Base-by-base conservation (phyloP, 2,329 filamentous ascomycete species). In the Aspergillus arachidicola region DNA sequence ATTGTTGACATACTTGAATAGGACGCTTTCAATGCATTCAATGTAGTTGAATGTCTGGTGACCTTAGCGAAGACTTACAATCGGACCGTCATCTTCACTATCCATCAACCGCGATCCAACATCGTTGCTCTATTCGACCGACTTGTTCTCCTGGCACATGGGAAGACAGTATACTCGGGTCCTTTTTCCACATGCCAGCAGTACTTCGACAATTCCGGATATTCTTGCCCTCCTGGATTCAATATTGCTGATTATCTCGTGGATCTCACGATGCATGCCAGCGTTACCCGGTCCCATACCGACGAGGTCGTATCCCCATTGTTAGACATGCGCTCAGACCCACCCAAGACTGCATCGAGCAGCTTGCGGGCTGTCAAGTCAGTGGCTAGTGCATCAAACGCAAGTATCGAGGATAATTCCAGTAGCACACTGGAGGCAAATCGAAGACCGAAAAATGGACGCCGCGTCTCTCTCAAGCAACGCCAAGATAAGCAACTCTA, bases 211-310 rank as follows among this genome's bases (percentile, higher is more conserved):
- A 86, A 88, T 54, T 89, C 97, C 65, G 96, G 95, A 50, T 99
- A 97, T 76, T 84, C 91, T 56, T 99, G 96, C 73, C 95, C 95
- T 12, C 91, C 94, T 28, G 96, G 96, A 2, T 99, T 98, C 85
- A 99, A 99, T 73, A 98, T 99, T 78, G 95, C 95, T 4, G 95
- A 99, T 76, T 99, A 97, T 74, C 86, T 99, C 6, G 94, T 99
- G 34, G 95, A 99, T 76, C 84, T 99, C 46, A 98, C 95, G 0
- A 98, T 99, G 94, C 95, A 99, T 76, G 94, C 93, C 28, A 87
- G 91, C 63, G 83, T 85, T 58, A 81, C 84, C 16, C 81, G 79
- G 43, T 83, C 84, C 1, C 80, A 84, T 12, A 78, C 83, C 2
- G 84, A 88, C 34, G 86, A 88, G 56, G 81, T 86, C 51, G 64